These are phyloP conservation scores for Pilatotrama ljubarskyi DNA, from an alignment of 768 basidiomycete genomes.

Conservation along the genomic window DNA sequence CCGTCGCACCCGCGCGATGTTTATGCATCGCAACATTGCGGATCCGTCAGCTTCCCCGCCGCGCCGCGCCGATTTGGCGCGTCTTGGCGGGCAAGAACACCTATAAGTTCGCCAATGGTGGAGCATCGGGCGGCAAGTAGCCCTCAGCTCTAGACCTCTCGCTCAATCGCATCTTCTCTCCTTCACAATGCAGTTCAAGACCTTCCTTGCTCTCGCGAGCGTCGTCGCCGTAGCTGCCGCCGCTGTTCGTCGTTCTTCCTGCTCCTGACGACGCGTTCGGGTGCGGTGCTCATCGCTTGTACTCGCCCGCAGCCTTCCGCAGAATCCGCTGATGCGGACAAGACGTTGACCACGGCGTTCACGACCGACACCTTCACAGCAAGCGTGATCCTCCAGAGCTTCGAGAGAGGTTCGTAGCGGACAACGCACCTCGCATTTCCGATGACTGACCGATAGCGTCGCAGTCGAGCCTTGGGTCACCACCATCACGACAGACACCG, in stretches of 20 bases:
- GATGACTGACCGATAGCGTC: not conserved
- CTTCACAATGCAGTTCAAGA: slow-evolving; percentile 17
- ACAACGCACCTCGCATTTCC: not conserved
- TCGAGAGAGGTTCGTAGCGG: not conserved
- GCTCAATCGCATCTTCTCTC: not conserved
- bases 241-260: not conserved
- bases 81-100: not conserved
- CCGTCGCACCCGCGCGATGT: slow-evolving; percentile 7
- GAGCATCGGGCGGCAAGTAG: not conserved
- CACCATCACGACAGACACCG: slow-evolving; percentile 16
- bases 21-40: not conserved
- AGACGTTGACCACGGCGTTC: slow-evolving; percentile 8
- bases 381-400: slow-evolving; percentile 11
- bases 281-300: not conserved
- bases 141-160: not conserved
- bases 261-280: not conserved
- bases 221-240: slow-evolving; percentile 9
- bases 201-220: slow-evolving; percentile 15
- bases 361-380: slow-evolving; percentile 17
- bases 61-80: not conserved
- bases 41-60: slow-evolving; percentile 2
- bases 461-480: slow-evolving; percentile 16
- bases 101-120: slow-evolving; percentile 5
- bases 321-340: not conserved
- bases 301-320: not conserved